phyloP scores from a whole-genome alignment of 257 asterid genomes.

The Eucommia ulmoides region DNA sequence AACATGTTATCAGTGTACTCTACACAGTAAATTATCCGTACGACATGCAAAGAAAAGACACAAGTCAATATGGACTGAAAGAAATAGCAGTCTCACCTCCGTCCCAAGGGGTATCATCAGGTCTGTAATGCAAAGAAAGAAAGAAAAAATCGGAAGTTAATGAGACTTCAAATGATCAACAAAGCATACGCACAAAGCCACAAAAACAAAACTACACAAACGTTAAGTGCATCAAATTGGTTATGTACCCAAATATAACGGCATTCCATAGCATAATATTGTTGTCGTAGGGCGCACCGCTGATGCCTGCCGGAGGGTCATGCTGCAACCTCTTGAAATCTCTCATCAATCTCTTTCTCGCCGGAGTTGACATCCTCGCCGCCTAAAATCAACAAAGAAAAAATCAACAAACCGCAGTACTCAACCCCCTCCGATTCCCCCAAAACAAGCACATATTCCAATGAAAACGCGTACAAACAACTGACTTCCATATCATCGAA shows the following conservation, averaged over 20 bases:
- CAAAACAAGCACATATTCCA: no score
- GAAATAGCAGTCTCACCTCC: conserved; percentile 48
- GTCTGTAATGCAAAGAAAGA: conserved; percentile 44
- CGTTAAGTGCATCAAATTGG: no score
- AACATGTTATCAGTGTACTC: no score
- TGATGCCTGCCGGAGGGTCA: conserved; percentile 94
- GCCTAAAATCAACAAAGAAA: no score
- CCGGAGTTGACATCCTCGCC: conserved; percentile 74
- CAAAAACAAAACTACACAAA: not conserved
- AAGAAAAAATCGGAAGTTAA: conserved; percentile 4
- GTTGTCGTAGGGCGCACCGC: conserved; percentile 82
- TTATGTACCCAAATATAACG: conserved; percentile 77
- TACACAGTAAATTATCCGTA: no score
- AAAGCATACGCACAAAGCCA: not conserved
- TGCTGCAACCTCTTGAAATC: conserved; percentile 90
- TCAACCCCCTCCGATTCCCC: no score
- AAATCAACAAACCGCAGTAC: no score
- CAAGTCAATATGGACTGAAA: no score
- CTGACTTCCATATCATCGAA: no score
- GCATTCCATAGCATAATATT: conserved; percentile 95
- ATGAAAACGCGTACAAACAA: no score
- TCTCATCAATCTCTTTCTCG: conserved; percentile 91
- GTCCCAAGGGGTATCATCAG: conserved; percentile 96
- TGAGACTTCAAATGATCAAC: not conserved
- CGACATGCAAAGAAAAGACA: no score